Base-by-base conservation (phyloP, 1,139 yeast species). In the Geotrichum fermentans region DNA sequence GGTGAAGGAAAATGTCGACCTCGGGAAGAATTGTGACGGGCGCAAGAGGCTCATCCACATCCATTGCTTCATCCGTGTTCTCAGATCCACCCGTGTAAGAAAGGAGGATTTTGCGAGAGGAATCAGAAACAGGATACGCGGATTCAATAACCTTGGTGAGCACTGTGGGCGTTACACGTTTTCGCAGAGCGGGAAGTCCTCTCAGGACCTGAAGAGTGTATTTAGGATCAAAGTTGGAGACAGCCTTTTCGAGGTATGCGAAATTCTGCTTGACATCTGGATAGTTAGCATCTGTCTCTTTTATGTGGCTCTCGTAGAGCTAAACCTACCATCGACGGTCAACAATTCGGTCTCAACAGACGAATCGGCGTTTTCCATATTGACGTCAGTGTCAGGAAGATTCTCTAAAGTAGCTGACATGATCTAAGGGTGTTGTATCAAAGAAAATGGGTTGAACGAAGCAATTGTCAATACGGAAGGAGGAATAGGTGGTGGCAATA, bases 131-230 rank as follows among this genome's bases (percentile, higher is more conserved):
- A 4, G 81, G 78, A 58, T 86, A 84, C 26, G 76, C 72, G 40
- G 72, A 69, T 51, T 72, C 71, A 49, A 89, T 71, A 36, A 85
- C 71, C 16, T 71, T 65, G 4, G 79, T 68, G 52, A 92, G 72
- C 6, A 79, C 74, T 4, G 73, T 75, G 16, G 73, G 73, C 45
- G 73, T 75, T 54, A 89, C 69, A 42, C 77, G 74, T 52, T 82
- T 77, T 69, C 97, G 80, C 55, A 90, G 72, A 3, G 80, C 73
- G 6, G 94, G 87, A 58, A 90, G 73, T 53, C 88, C 95, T 58
- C 96, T 82, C 57, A 92, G 76, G 16, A 88, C 92, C 63, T 85
- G 85, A 66, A 94, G 77, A 45, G 92, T 80, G 67, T 83, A 87
- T 57, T 97, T 80, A 57, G 95, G 87, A 67, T 92, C 98, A 62